Conservation (phyloP, 345 rosid species). For the Orychophragmus violaceus region DNA sequence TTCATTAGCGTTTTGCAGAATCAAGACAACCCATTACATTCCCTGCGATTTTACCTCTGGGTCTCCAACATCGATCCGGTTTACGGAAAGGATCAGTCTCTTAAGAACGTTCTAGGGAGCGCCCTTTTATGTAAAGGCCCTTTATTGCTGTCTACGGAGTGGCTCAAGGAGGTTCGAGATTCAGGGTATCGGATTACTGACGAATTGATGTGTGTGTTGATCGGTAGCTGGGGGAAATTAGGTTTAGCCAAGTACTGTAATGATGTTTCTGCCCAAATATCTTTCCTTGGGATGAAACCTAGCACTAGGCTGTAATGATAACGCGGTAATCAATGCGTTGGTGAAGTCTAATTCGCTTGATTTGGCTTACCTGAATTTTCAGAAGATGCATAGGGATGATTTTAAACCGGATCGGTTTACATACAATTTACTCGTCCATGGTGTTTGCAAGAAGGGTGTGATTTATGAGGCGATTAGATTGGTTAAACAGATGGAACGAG, state of each 20-base stretch:
- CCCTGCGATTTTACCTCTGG: neutral
- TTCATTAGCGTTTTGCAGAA: conserved; percentile 35
- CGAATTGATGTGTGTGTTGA: conserved; percentile 63
- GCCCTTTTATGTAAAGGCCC: conserved; percentile 41
- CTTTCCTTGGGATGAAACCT: too few relatives aligned
- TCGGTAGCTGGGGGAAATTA: conserved; percentile 85
- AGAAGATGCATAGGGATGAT: conserved; percentile 69
- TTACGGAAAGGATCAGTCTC: neutral
- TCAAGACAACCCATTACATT: too few relatives aligned
- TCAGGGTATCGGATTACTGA: conserved; percentile 56
- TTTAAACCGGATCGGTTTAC: conserved; percentile 85
- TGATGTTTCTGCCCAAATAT: too few relatives aligned
- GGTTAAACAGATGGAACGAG: conserved; percentile 75
- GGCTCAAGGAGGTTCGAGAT: conserved; percentile 46
- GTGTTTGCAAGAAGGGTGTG: conserved; percentile 73
- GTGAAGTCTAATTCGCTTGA: conserved; percentile 81
- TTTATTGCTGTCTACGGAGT: neutral
- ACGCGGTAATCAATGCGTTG: too few relatives aligned
- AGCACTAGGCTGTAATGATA: too few relatives aligned
- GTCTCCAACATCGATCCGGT: neutral
- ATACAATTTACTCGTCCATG: conserved; percentile 80
- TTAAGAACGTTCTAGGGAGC: neutral
- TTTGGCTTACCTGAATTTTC: conserved; percentile 82
- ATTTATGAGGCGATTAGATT: conserved; percentile 75
- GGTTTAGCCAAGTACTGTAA: too few relatives aligned